Percentiles rank a stretch among this genome's conserved stretches.
These are phyloP conservation scores for Cryptococcus maquisensis DNA, from an alignment of 1,284 basidiomycete genomes.

Conservation along the genomic window DNA sequence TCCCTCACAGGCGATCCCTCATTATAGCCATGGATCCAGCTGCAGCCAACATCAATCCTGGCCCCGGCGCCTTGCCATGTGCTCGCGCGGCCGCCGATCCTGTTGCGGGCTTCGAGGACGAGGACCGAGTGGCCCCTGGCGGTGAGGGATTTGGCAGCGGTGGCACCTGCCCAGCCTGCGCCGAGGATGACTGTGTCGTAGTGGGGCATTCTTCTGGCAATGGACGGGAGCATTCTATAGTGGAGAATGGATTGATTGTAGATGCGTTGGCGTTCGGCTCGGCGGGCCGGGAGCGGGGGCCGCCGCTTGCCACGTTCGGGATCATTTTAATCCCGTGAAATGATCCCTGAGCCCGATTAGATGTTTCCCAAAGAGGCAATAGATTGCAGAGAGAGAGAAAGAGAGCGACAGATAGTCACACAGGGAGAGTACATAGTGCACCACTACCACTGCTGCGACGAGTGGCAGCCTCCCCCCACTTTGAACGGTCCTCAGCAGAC, in stretches of 20 bases:
- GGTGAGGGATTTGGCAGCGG: conserved; percentile 50
- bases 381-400: too few species aligned
- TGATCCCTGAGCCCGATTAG: too few species aligned
- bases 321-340: too few species aligned
- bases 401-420: too few species aligned
- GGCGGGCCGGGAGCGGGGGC: background rate
- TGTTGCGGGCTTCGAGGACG: conserved; percentile 52
- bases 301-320: background rate
- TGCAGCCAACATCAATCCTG: conserved; percentile 52
- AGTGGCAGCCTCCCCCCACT: too few species aligned
- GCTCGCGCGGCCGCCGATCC: conserved; percentile 52
- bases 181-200: conserved; percentile 52
- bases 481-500: too few species aligned
- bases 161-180: conserved; percentile 52
- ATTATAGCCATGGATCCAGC: conserved; percentile 53
- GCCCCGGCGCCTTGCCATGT: conserved; percentile 40
- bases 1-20: conserved; percentile 51
- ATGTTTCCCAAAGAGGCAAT: too few species aligned
- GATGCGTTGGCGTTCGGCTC: background rate
- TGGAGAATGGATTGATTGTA: background rate
- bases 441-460: too few species aligned
- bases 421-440: too few species aligned
- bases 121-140: conserved; percentile 47
- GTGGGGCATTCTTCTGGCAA: conserved; percentile 5
- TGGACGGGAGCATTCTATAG: background rate